These are phyloP conservation scores for Plasmodium vinckei DNA, from an alignment of 169 alveolate species.

Conservation along the genomic window DNA sequence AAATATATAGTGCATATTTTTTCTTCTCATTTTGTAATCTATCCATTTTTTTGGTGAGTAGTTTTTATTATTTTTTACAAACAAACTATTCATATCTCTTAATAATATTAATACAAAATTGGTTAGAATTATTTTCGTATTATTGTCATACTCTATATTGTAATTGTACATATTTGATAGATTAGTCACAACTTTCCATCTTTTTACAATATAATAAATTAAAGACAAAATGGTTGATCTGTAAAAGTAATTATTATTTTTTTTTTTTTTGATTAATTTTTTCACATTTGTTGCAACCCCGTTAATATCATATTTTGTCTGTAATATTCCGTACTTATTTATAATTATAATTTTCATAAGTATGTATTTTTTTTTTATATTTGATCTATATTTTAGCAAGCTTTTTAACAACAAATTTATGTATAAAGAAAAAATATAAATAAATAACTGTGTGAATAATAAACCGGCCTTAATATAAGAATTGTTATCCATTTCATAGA, in stretches of 20 bases:
- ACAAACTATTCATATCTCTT: slow-evolving; percentile 10
- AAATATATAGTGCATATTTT: slow-evolving; percentile 1
- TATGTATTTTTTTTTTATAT: slow-evolving; percentile 13
- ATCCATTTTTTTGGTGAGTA: background rate
- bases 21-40: background rate
- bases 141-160: background rate
- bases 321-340: slow-evolving; percentile 5
- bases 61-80: slow-evolving; percentile 2
- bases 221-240: background rate
- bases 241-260: background rate
- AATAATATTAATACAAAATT: slow-evolving; percentile 14
- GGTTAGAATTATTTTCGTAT: background rate
- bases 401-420: slow-evolving; percentile 8
- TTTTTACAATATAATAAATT: background rate
- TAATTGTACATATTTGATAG: background rate
- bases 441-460: slow-evolving; percentile 12
- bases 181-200: background rate
- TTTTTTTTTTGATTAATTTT: background rate
- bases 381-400: slow-evolving; percentile 4
- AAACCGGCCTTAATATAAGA: background rate
- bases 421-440: slow-evolving; percentile 4
- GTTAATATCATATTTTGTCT: background rate
- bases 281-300: background rate
- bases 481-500: background rate
- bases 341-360: slow-evolving; percentile 24